Conservation (phyloP, 192 early-diverging fungal genomes). For the Coemansia reversa region DNA sequence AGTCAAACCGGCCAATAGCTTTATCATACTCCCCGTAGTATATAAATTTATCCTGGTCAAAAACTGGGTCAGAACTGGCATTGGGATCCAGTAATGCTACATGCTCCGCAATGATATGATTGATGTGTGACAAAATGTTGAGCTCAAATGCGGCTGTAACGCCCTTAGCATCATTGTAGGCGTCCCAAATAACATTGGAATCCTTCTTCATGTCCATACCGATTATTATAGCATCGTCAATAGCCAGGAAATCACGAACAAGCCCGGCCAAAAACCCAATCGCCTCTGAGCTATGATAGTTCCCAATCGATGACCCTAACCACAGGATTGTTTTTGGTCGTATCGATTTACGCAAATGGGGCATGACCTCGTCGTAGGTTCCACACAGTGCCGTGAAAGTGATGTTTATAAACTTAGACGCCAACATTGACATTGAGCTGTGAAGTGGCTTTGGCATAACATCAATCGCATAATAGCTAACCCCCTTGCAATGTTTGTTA, state of each 20-base stretch:
- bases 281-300: constrained; percentile 65
- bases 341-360: constrained; percentile 50
- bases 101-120: constrained; percentile 61
- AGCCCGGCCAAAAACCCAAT: constrained; percentile 64
- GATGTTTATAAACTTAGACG: constrained; percentile 62
- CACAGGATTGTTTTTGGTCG: constrained; percentile 78
- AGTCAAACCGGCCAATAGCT: constrained; percentile 71
- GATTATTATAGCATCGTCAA: constrained; percentile 75
- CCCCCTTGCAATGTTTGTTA: constrained; percentile 57
- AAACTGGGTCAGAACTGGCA: constrained; percentile 23
- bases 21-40: constrained; percentile 78
- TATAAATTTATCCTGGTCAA: constrained; percentile 64
- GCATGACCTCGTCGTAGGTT: constrained; percentile 84
- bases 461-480: constrained; percentile 90
- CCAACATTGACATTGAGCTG: constrained; percentile 67
- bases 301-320: constrained; percentile 91
- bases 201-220: constrained; percentile 86
- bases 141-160: constrained; percentile 80
- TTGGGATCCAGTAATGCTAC: constrained; percentile 1
- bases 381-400: constrained; percentile 78
- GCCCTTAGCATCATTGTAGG: constrained; percentile 83
- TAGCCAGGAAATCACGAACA: constrained; percentile 54
- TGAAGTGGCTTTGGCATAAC: constrained; percentile 77
- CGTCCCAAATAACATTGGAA: constrained; percentile 63
- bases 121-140: constrained; percentile 79